A percentile compares a stretch with the other conserved stretches of the same genome.
phyloP scores from a whole-genome alignment of 352 stramenopile species.

The Phytophthora hybrid region DNA sequence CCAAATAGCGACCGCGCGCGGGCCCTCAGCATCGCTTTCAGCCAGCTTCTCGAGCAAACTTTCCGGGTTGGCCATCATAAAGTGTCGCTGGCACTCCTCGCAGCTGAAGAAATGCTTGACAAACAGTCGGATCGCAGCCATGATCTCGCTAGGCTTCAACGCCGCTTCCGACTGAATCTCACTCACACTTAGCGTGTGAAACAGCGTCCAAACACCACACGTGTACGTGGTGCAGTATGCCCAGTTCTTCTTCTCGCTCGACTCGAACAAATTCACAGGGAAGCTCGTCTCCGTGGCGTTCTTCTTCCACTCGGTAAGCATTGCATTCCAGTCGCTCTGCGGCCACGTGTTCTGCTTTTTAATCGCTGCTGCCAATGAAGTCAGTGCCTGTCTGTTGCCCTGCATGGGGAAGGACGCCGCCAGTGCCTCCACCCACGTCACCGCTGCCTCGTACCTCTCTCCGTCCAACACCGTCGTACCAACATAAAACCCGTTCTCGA shows the following conservation, averaged over 20 bases:
- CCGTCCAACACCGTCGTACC: conserved; percentile 64
- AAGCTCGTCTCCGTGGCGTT: conserved; percentile 60
- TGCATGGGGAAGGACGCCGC: conserved; percentile 68
- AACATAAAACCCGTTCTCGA: conserved; percentile 83
- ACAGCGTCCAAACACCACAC: conserved; percentile 82
- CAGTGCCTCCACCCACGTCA: conserved; percentile 71
- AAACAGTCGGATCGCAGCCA: conserved; percentile 68
- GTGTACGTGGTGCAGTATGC: conserved; percentile 78
- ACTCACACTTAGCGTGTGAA: conserved; percentile 72
- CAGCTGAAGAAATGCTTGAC: conserved; percentile 86
- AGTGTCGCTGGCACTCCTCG: conserved; percentile 77
- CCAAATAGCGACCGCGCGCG: conserved; percentile 67
- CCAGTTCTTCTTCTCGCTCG: conserved; percentile 61
- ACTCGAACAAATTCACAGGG: conserved; percentile 62
- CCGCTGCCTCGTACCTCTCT: conserved; percentile 63
- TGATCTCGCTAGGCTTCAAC: conserved; percentile 67
- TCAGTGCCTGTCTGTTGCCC: conserved; percentile 61
- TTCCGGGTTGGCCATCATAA: conserved; percentile 71
- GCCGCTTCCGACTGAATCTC: conserved; percentile 37
- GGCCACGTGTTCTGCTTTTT: conserved; percentile 54
- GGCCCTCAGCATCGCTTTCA: conserved; percentile 46
- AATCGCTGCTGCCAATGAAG: conserved; percentile 43
- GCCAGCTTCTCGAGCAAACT: conserved; percentile 58
- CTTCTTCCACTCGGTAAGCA: conserved; percentile 70
- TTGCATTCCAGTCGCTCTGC: conserved; percentile 53